A percentile compares a stretch with the other conserved stretches of the same genome.
Conservation (phyloP, 495 filamentous ascomycete species). For the Aeminium ludgeri region DNA sequence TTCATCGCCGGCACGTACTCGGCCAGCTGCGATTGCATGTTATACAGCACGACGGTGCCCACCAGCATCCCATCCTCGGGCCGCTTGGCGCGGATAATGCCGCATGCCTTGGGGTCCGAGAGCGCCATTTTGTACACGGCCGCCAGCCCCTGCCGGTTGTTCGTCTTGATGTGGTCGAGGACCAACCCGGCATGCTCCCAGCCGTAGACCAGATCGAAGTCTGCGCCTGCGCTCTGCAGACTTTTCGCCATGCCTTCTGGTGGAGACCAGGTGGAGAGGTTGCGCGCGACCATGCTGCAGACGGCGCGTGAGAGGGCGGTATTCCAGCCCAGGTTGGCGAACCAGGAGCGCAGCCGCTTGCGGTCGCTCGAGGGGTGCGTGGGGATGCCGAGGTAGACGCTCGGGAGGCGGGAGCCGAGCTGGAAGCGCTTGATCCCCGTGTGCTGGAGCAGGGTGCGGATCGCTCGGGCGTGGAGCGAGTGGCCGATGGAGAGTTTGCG, state of each 20-base stretch:
- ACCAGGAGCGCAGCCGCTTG: constrained; percentile 39
- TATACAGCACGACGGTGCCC: constrained; percentile 73
- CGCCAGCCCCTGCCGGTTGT: constrained; percentile 62
- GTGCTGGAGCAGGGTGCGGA: constrained; percentile 50
- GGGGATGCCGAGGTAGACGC: constrained; percentile 65
- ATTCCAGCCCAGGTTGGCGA: constrained; percentile 57
- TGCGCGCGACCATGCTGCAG: constrained; percentile 47
- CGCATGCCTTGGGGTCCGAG: constrained; percentile 51
- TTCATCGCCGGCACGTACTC: constrained; percentile 52
- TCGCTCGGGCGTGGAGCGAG: constrained; percentile 66
- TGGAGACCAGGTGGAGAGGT: constrained; percentile 53
- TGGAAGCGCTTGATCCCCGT: constrained; percentile 58
- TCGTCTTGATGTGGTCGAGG: constrained; percentile 55
- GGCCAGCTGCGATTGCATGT: constrained; percentile 45
- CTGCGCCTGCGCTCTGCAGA: constrained; percentile 47
- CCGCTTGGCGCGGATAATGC: constrained; percentile 66
- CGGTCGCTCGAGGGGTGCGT: constrained; percentile 32
- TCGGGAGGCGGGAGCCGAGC: constrained; percentile 60
- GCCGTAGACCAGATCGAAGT: constrained; percentile 69
- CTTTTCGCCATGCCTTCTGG: constrained; percentile 57
- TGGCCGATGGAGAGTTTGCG: constrained; percentile 74
- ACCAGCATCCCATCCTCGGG: constrained; percentile 49
- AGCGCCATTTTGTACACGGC: constrained; percentile 70
- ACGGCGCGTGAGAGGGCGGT: constrained; percentile 43
- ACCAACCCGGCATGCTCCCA: constrained; percentile 58